Evolutionary conservation across 228 moss, liverwort and hornwort species (phyloP).

Genomic region (Sphagnum magellanicum): DNA sequence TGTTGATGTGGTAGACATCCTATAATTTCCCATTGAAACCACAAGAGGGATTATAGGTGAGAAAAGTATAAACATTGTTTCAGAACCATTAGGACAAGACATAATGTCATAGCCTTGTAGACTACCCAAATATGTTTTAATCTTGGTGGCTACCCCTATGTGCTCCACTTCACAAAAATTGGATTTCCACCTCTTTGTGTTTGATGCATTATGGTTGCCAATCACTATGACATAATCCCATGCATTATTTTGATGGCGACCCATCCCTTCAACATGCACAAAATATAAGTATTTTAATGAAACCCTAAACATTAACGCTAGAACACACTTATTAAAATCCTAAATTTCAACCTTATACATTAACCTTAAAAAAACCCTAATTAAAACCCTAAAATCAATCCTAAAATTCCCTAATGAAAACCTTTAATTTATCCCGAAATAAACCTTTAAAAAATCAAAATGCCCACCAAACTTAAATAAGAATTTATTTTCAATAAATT

Average conservation of each 20-base stretch:
- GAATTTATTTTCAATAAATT: no score
- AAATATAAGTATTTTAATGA: no score
- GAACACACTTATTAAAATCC: no score
- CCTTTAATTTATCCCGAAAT: no score
- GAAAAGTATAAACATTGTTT: neutral
- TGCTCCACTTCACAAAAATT: neutral
- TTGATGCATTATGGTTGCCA: neutral
- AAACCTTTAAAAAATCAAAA: no score
- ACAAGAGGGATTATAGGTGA: neutral
- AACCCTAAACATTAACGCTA: no score
- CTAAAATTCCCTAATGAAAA: no score
- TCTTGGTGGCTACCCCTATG: neutral
- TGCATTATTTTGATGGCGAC: neutral
- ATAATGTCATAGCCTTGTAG: neutral
- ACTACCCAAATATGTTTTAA: neutral
- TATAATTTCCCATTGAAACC: neutral
- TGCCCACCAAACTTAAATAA: no score
- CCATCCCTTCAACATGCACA: no score
- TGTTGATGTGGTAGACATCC: neutral
- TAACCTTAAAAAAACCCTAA: no score
- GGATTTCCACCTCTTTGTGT: neutral
- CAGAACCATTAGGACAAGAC: neutral
- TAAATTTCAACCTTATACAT: no score
- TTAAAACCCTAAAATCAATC: no score
- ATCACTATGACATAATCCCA: neutral